Percentiles rank a stretch among this genome's conserved stretches.
These are phyloP conservation scores for Turnera subulata DNA, from an alignment of 345 rosid species.

Conservation along the genomic window DNA sequence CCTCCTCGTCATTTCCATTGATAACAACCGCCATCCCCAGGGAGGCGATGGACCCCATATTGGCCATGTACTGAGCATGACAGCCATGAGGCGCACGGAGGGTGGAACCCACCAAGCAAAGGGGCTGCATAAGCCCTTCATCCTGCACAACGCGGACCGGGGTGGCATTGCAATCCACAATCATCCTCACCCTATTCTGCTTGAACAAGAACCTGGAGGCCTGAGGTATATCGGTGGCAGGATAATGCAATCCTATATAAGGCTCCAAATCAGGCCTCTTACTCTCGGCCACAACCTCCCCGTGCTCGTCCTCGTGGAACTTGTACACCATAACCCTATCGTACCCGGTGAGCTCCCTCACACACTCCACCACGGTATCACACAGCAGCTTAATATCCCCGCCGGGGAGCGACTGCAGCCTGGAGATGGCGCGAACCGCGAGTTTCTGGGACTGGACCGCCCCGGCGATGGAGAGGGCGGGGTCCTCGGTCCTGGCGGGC, in stretches of 20 bases:
- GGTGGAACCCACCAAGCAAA: constrained; percentile 95
- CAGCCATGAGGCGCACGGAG: constrained; percentile 97
- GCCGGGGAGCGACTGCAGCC: constrained; percentile 85
- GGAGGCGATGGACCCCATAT: constrained; percentile 92
- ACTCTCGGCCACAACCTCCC: constrained; percentile 97
- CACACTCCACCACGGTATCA: constrained; percentile 84
- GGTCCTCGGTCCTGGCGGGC: constrained; percentile 91
- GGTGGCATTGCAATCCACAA: constrained; percentile 76
- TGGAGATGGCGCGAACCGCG: constrained; percentile 88
- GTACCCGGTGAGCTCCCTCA: constrained; percentile 86
- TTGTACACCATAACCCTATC: constrained; percentile 98
- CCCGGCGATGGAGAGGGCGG: constrained; percentile 92
- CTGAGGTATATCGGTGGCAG: constrained; percentile 96
- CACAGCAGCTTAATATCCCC: constrained; percentile 86
- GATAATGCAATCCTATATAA: constrained; percentile 90
- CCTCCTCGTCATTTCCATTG: constrained; percentile 78
- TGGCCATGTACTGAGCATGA: constrained; percentile 94
- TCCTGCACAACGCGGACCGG: constrained; percentile 67
- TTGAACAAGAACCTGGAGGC: constrained; percentile 91
- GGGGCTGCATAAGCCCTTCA: constrained; percentile 70
- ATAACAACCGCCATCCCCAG: constrained; percentile 90
- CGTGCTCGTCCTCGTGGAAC: constrained; percentile 98
- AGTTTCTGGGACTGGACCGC: constrained; percentile 97
- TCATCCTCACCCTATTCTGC: constrained; percentile 97
- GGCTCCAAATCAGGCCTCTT: constrained; percentile 80